Evolutionary conservation across 1,284 basidiomycete genomes (phyloP).

Genomic region (Pseudozyma thailandica): DNA sequence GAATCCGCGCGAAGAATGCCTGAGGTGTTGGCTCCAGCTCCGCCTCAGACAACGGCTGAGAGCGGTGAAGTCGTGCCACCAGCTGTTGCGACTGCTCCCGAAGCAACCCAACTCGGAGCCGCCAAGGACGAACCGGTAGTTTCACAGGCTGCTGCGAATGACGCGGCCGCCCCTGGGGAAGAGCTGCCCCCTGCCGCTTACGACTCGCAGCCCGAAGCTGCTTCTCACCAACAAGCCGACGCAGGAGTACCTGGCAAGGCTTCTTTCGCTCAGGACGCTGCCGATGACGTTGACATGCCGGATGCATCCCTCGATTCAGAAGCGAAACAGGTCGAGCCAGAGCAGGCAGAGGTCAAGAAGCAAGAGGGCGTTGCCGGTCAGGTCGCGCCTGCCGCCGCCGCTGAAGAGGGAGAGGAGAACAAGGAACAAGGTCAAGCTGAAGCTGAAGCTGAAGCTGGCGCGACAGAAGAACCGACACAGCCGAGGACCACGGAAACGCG

Average conservation of each 20-base stretch:
- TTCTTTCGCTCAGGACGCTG: background rate
- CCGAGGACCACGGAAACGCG: no score
- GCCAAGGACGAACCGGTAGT: background rate
- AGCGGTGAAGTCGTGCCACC: background rate
- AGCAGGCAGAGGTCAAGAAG: background rate
- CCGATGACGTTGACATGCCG: constrained; percentile 22
- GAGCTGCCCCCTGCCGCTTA: no score
- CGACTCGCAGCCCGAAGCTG: no score
- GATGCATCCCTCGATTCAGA: constrained; percentile 12
- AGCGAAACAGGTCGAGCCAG: background rate
- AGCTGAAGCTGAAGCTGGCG: no score
- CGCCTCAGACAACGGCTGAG: no score
- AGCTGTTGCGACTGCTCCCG: background rate
- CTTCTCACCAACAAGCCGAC: background rate
- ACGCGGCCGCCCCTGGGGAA: background rate
- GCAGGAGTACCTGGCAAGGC: background rate
- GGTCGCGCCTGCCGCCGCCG: background rate
- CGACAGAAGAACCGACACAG: no score
- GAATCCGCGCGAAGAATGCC: background rate
- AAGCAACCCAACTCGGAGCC: background rate
- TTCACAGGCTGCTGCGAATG: background rate
- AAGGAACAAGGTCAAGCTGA: background rate
- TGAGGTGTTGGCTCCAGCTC: background rate
- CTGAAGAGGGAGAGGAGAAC: background rate
- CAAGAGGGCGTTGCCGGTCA: no score